These are phyloP conservation scores for Huntiella moniliformis DNA, from an alignment of 2,329 filamentous ascomycete species.

Conservation along the genomic window DNA sequence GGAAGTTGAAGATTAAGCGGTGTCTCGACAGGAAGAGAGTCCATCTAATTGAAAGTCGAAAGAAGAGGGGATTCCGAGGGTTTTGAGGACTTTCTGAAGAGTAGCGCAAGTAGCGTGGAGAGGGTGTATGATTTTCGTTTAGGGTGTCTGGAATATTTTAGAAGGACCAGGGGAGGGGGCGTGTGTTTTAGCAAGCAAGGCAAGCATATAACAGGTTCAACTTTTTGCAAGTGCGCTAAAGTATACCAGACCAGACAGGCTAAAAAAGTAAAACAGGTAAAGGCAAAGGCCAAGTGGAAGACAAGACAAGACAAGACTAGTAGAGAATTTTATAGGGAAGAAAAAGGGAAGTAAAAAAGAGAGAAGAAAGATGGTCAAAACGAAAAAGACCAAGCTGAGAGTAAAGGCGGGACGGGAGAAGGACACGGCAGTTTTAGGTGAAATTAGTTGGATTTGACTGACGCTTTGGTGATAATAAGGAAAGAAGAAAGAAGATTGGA, in stretches of 20 bases:
- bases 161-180: too few relatives aligned
- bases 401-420: neutral
- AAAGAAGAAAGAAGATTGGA: slow-evolving; percentile 4
- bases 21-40: slow-evolving; percentile 9
- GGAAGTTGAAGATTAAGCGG: slow-evolving; percentile 1
- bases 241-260: too few relatives aligned
- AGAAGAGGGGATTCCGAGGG: slow-evolving; percentile 1
- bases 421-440: neutral
- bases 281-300: neutral
- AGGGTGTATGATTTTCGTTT: neutral
- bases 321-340: too few relatives aligned
- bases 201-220: neutral
- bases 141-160: neutral
- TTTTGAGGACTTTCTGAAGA: neutral
- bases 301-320: too few relatives aligned
- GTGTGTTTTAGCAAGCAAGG: slow-evolving; percentile 1
- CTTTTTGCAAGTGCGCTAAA: neutral
- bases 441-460: neutral
- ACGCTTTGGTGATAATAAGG: slow-evolving; percentile 1
- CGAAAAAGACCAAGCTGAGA: neutral
- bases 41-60: slow-evolving; percentile 8
- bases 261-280: neutral
- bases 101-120: neutral
- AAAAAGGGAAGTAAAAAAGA: too few relatives aligned
- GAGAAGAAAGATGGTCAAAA: neutral